Evolutionary conservation across 2,329 filamentous ascomycete species (phyloP).

Genomic region (Pseudocercospora cruenta): DNA sequence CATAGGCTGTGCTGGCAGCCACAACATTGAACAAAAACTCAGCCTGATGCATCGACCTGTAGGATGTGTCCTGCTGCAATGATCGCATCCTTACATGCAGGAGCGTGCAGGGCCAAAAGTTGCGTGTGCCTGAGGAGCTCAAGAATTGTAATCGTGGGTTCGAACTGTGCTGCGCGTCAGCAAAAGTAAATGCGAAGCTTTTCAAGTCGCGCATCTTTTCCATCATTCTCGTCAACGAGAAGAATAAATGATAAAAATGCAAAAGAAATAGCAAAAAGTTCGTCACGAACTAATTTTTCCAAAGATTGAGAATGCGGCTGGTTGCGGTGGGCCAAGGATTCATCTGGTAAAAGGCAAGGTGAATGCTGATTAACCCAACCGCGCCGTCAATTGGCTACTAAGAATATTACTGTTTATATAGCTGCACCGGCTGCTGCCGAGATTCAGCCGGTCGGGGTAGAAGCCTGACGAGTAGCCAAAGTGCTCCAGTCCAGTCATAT

Average conservation of each 20-base stretch:
- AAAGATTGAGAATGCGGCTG: constrained; percentile 38
- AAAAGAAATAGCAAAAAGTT: constrained; percentile 24
- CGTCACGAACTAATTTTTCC: constrained; percentile 21
- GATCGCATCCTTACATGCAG: no score
- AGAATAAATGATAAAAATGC: not conserved
- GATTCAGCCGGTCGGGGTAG: not conserved
- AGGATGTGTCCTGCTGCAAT: no score
- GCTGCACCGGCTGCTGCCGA: not conserved
- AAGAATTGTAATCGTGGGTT: not conserved
- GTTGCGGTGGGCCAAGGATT: constrained; percentile 37
- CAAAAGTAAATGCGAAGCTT: not conserved
- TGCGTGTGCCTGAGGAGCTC: no score
- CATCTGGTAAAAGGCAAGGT: constrained; percentile 43
- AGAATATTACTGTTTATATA: constrained; percentile 15
- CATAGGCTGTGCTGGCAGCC: not conserved
- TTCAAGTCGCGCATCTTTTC: not conserved
- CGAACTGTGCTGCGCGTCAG: not conserved
- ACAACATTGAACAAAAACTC: not conserved
- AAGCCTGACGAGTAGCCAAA: no score
- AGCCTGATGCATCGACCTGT: not conserved
- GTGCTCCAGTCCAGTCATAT: no score
- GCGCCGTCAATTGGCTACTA: constrained; percentile 23
- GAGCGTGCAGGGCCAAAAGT: no score
- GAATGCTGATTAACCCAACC: constrained; percentile 39
- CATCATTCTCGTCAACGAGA: no score